Conservation (phyloP, 2,329 filamentous ascomycete genomes). For the Cercospora janseana region DNA sequence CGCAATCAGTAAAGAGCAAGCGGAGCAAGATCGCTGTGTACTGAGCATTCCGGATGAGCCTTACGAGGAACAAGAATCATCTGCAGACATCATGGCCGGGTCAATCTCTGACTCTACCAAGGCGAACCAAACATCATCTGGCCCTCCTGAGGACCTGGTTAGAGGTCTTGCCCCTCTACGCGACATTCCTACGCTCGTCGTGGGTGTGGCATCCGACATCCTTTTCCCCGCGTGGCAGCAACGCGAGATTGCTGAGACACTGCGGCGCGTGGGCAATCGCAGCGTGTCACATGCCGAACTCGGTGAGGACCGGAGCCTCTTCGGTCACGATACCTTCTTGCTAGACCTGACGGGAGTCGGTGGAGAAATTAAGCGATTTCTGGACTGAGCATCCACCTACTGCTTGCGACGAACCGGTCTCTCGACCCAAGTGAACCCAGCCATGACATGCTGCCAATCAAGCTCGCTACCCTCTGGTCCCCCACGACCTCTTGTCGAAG, state of each 20-base stretch:
- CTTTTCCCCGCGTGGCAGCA: conserved; percentile 98
- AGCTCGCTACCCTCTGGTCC: too few relatives aligned
- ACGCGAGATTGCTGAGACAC: conserved; percentile 82
- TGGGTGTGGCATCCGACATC: conserved; percentile 94
- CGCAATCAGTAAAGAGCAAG: conserved; percentile 22
- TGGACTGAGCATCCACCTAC: conserved; percentile 53
- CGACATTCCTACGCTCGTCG: conserved; percentile 77
- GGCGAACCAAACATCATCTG: conserved; percentile 36
- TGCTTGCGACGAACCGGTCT: too few relatives aligned
- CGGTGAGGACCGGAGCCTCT: conserved; percentile 89
- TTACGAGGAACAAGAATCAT: conserved; percentile 76
- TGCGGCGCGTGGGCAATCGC: conserved; percentile 73
- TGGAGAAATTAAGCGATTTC: conserved; percentile 74
- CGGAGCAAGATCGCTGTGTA: conserved; percentile 60
- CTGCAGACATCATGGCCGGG: conserved; percentile 39
- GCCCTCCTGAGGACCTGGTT: conserved; percentile 76
- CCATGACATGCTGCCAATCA: too few relatives aligned
- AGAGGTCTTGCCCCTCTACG: conserved; percentile 68
- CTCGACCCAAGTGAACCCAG: too few relatives aligned
- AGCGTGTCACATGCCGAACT: conserved; percentile 85
- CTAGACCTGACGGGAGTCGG: conserved; percentile 90
- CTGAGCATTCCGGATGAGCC: conserved; percentile 78
- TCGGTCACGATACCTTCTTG: conserved; percentile 95
- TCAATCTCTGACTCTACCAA: conserved; percentile 18
- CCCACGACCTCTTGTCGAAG: too few relatives aligned